Evolutionary conservation across 139 green algal species (phyloP).

Genomic region (Ettlia oleoabundans): DNA sequence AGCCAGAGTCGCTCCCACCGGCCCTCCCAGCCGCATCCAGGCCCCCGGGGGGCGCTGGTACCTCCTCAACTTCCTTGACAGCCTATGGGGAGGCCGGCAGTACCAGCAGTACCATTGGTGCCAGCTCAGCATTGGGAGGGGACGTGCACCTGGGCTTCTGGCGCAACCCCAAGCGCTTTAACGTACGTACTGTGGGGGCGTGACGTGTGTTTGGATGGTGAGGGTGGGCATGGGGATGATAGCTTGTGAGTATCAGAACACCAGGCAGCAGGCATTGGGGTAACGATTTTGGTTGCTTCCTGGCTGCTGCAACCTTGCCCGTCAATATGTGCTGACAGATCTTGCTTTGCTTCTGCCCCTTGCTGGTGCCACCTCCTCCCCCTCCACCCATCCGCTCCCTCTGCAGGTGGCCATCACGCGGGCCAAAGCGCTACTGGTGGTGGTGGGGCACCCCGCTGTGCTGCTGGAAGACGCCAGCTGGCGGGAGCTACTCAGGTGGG

Average conservation of each 20-base stretch:
- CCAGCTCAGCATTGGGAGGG: too few relatives aligned
- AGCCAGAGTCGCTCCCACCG: slow-evolving; percentile 50
- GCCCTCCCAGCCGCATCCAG: too few relatives aligned
- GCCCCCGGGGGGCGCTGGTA: too few relatives aligned
- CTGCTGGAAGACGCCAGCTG: slow-evolving; percentile 72
- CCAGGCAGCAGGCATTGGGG: too few relatives aligned
- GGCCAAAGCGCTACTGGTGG: slow-evolving; percentile 84
- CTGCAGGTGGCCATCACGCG: slow-evolving; percentile 78
- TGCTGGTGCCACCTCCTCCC: not conserved
- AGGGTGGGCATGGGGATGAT: not conserved
- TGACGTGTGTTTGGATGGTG: not conserved
- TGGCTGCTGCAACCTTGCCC: not conserved
- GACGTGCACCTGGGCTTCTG: slow-evolving; percentile 82
- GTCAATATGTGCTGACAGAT: not conserved
- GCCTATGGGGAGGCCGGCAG: not conserved
- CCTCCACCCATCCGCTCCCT: not conserved
- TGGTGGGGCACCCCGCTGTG: slow-evolving; percentile 79
- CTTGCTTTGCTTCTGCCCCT: not conserved
- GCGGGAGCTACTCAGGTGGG: slow-evolving; percentile 73
- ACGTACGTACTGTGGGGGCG: slow-evolving; percentile 50
- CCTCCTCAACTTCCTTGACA: too few relatives aligned
- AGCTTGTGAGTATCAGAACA: too few relatives aligned
- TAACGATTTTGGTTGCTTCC: too few relatives aligned
- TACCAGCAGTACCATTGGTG: too few relatives aligned
- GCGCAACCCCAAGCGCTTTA: slow-evolving; percentile 87